A percentile compares a stretch with the other conserved stretches of the same genome.
phyloP scores from a whole-genome alignment of 2,329 filamentous ascomycete species.

The Colletotrichum ledebouriae region DNA sequence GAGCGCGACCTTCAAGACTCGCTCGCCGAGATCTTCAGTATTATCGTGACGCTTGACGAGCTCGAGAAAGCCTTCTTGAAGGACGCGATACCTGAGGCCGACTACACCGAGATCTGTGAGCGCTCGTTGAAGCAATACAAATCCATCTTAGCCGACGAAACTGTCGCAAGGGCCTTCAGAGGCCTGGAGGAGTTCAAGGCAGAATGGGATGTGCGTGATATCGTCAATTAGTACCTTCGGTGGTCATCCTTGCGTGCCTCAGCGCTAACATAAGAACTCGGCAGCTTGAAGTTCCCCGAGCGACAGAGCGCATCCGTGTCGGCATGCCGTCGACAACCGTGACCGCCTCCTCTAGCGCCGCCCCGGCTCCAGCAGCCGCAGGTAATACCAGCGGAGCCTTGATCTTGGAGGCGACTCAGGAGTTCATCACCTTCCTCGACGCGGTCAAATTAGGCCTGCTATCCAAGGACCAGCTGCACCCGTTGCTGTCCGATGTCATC shows the following conservation, averaged over 20 bases:
- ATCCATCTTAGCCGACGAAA: slow-evolving; percentile 90
- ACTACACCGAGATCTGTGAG: slow-evolving; percentile 97
- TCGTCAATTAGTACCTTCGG: neutral
- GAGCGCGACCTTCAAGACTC: slow-evolving; percentile 97
- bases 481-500: slow-evolving; percentile 93
- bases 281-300: slow-evolving; percentile 93
- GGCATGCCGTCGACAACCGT: slow-evolving; percentile 90
- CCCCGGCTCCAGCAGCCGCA: slow-evolving; percentile 57
- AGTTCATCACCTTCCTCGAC: slow-evolving; percentile 98
- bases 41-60: slow-evolving; percentile 94
- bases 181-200: slow-evolving; percentile 92
- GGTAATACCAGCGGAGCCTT: slow-evolving; percentile 71
- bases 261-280: neutral
- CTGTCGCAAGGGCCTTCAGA: slow-evolving; percentile 87
- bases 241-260: neutral
- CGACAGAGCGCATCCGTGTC: slow-evolving; percentile 91
- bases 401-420: slow-evolving; percentile 92
- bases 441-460: slow-evolving; percentile 92
- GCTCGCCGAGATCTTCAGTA: slow-evolving; percentile 96
- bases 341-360: slow-evolving; percentile 63
- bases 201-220: slow-evolving; percentile 84
- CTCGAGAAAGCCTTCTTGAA: slow-evolving; percentile 97
- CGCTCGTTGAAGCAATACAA: slow-evolving; percentile 96
- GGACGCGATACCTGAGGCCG: slow-evolving; percentile 89
- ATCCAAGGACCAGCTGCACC: slow-evolving; percentile 97